Percentiles rank a stretch among this genome's conserved stretches.
Evolutionary conservation across 2,329 filamentous ascomycete genomes (phyloP).

Genomic region (Plenodomus lindquistii): DNA sequence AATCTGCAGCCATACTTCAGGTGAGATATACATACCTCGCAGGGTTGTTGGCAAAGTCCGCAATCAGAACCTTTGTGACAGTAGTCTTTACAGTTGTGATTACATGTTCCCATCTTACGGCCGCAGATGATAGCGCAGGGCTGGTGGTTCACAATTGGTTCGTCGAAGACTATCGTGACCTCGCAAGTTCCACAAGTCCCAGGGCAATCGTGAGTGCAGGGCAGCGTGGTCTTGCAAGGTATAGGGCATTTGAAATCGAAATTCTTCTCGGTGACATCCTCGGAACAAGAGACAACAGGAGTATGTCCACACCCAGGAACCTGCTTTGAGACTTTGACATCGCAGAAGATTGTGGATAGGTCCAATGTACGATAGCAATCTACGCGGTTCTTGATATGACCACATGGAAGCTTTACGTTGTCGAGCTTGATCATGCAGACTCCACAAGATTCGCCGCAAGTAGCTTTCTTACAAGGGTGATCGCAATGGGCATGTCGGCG

Average conservation of each 20-base stretch:
- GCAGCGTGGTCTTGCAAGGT: slow-evolving; percentile 51
- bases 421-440: slow-evolving; percentile 21
- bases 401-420: slow-evolving; percentile 33
- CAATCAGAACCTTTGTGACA: slow-evolving; percentile 36
- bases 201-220: slow-evolving; percentile 64
- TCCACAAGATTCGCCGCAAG: slow-evolving; percentile 35
- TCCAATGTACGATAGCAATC: slow-evolving; percentile 9
- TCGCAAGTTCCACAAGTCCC: slow-evolving; percentile 57
- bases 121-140: slow-evolving; percentile 30
- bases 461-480: slow-evolving; percentile 32
- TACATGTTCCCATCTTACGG: slow-evolving; percentile 32
- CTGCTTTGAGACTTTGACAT: slow-evolving; percentile 48
- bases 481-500: slow-evolving; percentile 26
- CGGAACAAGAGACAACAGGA: slow-evolving; percentile 55
- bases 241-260: slow-evolving; percentile 55
- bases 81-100: slow-evolving; percentile 26
- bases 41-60: slow-evolving; percentile 22
- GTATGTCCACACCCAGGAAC: slow-evolving; percentile 62
- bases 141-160: slow-evolving; percentile 9
- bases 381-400: slow-evolving; percentile 26
- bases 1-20: not conserved
- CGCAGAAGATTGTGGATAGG: slow-evolving; percentile 53
- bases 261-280: slow-evolving; percentile 46
- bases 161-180: slow-evolving; percentile 25
- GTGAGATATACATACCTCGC: slow-evolving; percentile 21